Evolutionary conservation across 805 yeast genomes (phyloP), one percentile per base, ranked within the genome.

Genomic region (Cyberlindnera misumaiensis): DNA sequence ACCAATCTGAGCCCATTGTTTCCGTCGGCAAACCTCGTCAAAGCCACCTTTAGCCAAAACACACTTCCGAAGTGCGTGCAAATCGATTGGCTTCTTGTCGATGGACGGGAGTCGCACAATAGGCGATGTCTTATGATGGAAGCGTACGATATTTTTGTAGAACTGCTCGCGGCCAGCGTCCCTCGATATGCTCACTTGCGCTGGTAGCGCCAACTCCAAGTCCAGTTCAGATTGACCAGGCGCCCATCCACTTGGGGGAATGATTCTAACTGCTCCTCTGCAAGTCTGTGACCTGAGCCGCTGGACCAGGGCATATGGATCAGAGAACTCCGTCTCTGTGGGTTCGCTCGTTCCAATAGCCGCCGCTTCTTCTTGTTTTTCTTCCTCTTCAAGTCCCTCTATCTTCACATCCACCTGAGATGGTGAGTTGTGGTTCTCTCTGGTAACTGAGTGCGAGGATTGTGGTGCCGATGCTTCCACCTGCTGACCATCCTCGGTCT

Each of bases 1-100:
- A 11, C 90, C 90, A 9, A 86, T 72, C 52, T 83, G 87, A 1
- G 87, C 87, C 96, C 95, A 86, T 33, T 75, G 64, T 51, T 83
- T 82, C 40, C 71, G 72, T 39, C 69, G 58, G 33, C 82, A 73
- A n/a, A 85, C 88, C 10, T 60, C 66, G 10, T 67, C 65, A 53
- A 68, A 78, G 0, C 94, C 94, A 14, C 93, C 93, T 43, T 82
- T 64, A 13, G 72, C 53, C 14, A 70, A 63, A 2, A 85, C 93
- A 11, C 75, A 67, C 28, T 70, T 63, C 47, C 73, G 70, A 29
- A 84, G 58, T 30, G 74, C 65, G 56, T 68, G 83, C 27, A 84
- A 61, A 58, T 84, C 89, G 30, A 84, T 56, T 1, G 79, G 72
- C 38, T 83, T 62, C 47, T 76, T 77, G 49, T 83, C 86, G 22